Evolutionary conservation across 106 monocot genomes (phyloP).

Genomic region (Dendrobium nobile): DNA sequence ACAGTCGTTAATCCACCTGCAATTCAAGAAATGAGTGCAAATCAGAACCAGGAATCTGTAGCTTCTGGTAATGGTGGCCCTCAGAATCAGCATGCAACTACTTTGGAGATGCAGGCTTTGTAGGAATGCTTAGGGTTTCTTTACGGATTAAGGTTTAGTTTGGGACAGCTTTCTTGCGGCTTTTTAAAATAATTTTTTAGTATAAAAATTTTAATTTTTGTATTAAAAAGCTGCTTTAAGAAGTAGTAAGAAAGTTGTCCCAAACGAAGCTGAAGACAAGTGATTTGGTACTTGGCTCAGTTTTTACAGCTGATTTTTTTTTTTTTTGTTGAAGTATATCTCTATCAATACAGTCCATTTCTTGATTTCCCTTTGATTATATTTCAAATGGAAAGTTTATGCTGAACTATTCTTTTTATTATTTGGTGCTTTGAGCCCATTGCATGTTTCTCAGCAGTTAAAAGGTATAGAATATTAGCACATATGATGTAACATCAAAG

Average conservation of each 20-base stretch:
- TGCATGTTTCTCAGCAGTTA: background rate
- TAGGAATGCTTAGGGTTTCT: conserved; percentile 13
- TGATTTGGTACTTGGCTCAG: background rate
- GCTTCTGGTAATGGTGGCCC: conserved; percentile 20
- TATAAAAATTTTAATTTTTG: too few species aligned
- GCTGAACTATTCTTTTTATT: background rate
- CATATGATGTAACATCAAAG: too few species aligned
- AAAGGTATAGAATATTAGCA: too few species aligned
- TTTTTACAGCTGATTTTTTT: background rate
- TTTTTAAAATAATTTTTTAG: too few species aligned
- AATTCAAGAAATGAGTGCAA: conserved; percentile 58
- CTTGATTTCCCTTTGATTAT: background rate
- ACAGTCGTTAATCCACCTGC: conserved; percentile 60
- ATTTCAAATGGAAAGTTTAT: background rate
- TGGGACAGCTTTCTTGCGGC: too few species aligned
- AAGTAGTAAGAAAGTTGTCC: too few species aligned
- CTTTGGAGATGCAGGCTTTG: conserved; percentile 55
- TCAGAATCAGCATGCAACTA: conserved; percentile 19
- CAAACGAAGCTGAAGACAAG: too few species aligned
- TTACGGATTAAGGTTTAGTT: background rate
- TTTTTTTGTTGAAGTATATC: background rate
- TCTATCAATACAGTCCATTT: background rate
- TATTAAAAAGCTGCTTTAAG: too few species aligned
- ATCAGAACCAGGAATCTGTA: conserved; percentile 11
- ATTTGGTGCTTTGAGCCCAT: background rate